Base-by-base conservation (phyloP, 441 rosid species). In the Erodium trifolium region DNA sequence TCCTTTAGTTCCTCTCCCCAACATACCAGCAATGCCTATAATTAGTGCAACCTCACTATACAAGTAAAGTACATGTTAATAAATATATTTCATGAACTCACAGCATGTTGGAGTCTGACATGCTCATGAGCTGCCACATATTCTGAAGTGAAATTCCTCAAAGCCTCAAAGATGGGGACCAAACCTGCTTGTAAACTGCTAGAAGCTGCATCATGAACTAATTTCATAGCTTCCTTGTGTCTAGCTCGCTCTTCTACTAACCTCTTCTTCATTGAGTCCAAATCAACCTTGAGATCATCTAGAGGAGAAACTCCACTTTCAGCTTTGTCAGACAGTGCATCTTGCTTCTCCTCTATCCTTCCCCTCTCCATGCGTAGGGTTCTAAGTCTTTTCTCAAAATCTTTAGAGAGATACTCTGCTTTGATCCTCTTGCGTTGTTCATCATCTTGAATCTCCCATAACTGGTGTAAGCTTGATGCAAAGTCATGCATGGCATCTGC, bases 271-370 rank as follows among this genome's bases (percentile, higher is more conserved):
- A 92, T 84, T 0, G 87, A 89, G 79, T 92, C 97, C 84, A 92
- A 78, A 80, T 92, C 97, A 75, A 89, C 96, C 80, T 89, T 89
- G 67, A 93, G 74, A 75, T 93, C 99, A 78, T 93, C 97, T 7
- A 88, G 75, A 1, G 83, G 87, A 2, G 97, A 89, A 64, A 93
- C 81, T 35, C 92, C 97, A 19, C 84, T 82, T 62, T 79, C 93
- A 0, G 86, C 73, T 79, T 80, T 87, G 69, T 82, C 84, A 13
- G 87, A 81, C 29, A 67, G 59, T 65, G 84, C 78, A 10, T 84
- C 87, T 65, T 73, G 88, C 35, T 80, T 84, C 16, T 83, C 74
- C 78, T 73, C 80, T 2, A 75, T 67, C 76, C 73, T 87, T 66
- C 73, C 86, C 76, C 78, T 81, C 68, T 81, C 84, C 75, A 76